These are phyloP conservation scores for Aureobasidium vineae DNA, from an alignment of 2,329 filamentous ascomycete genomes.

Conservation along the genomic window DNA sequence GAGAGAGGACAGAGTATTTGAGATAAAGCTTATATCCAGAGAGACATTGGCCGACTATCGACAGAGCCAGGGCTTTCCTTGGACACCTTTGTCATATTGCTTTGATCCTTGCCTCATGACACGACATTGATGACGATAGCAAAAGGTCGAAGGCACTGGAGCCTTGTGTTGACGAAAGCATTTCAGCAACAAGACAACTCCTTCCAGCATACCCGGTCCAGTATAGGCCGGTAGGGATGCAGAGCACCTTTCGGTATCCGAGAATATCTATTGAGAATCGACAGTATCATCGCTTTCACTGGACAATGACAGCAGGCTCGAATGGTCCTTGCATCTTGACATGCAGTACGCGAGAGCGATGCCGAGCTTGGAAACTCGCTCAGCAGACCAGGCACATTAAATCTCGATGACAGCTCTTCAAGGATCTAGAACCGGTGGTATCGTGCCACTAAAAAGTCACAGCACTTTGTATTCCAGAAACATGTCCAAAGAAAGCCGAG, in stretches of 20 bases:
- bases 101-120: not conserved
- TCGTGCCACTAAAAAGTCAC: not conserved
- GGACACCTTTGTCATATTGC: not conserved
- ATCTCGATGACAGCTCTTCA: no score
- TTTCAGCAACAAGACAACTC: not conserved
- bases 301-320: not conserved
- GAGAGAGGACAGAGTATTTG: not conserved
- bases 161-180: not conserved
- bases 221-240: not conserved
- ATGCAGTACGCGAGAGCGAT: not conserved
- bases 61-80: not conserved
- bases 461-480: not conserved
- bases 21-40: not conserved
- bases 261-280: not conserved
- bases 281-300: not conserved
- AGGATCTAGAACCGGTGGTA: not conserved
- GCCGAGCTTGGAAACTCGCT: not conserved
- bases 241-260: not conserved
- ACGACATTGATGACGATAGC: not conserved
- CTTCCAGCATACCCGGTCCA: not conserved
- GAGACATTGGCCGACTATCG: not conserved
- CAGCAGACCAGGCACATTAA: not conserved
- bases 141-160: no score
- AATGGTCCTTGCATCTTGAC: no score
- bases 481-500: not conserved